These are phyloP conservation scores for Rhododendron simsii DNA, from an alignment of 148 eudicot genomes.

Conservation along the genomic window DNA sequence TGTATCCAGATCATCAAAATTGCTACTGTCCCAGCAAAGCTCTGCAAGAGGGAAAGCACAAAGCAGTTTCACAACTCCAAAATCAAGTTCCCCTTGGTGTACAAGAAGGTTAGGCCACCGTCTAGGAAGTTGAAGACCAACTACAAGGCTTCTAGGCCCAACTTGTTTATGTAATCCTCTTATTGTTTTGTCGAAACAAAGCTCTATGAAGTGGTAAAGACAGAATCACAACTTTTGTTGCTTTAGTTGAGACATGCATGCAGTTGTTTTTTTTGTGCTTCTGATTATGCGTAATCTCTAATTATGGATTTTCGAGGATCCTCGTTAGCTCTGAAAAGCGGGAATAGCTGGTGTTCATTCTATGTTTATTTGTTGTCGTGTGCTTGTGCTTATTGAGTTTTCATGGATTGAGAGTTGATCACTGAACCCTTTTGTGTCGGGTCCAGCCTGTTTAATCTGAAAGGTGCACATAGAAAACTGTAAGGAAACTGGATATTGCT, in stretches of 20 bases:
- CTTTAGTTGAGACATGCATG: background rate
- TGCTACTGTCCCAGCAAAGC: slow-evolving; percentile 66
- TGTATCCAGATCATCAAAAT: slow-evolving; percentile 89
- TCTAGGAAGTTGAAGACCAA: slow-evolving; percentile 80
- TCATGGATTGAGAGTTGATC: too few species aligned
- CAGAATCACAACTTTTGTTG: slow-evolving; percentile 11
- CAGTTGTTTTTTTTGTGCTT: background rate
- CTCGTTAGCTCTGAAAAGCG: background rate
- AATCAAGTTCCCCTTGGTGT: slow-evolving; percentile 78
- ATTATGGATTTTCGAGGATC: background rate
- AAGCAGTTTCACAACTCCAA: slow-evolving; percentile 69
- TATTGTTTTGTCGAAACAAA: too few species aligned
- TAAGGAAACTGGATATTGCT: too few species aligned
- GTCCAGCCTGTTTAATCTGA: background rate
- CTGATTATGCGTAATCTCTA: background rate
- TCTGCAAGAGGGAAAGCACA: slow-evolving; percentile 78
- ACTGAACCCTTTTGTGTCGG: too few species aligned
- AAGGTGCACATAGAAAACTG: background rate
- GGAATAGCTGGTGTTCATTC: background rate
- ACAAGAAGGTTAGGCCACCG: slow-evolving; percentile 70
- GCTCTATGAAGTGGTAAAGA: slow-evolving; percentile 18
- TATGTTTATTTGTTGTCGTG: background rate
- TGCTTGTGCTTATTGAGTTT: background rate
- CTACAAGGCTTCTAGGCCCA: slow-evolving; percentile 79
- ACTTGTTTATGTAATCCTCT: slow-evolving; percentile 62